Conservation (phyloP, 164 flowering plant genomes). For the Vitis labrusca region DNA sequence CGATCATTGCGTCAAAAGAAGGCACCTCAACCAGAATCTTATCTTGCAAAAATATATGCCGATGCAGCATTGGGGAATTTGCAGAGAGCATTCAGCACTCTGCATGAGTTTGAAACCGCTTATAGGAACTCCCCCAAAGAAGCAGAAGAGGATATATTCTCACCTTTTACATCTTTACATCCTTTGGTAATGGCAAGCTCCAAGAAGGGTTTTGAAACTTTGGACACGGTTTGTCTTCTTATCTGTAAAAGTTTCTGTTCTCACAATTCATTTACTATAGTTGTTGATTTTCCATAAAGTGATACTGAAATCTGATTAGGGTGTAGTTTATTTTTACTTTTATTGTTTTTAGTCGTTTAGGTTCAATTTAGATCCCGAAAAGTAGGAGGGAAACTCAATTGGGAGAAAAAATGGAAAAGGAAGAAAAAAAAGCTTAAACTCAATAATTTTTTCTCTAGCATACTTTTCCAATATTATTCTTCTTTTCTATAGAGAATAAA, state of each 20-base stretch:
- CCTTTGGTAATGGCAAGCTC: slow-evolving; percentile 88
- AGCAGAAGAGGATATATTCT: slow-evolving; percentile 61
- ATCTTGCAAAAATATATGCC: slow-evolving; percentile 72
- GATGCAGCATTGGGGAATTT: slow-evolving; percentile 73
- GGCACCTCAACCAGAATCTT: slow-evolving; percentile 72
- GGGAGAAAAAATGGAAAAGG: no score
- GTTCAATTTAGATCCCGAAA: no score
- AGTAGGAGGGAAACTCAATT: no score
- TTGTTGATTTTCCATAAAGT: no score
- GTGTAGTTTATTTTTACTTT: no score
- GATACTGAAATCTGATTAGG: no score
- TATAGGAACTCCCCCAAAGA: slow-evolving; percentile 47
- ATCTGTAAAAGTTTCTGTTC: background rate
- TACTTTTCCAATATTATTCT: no score
- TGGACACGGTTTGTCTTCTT: slow-evolving; percentile 64
- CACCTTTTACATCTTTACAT: slow-evolving; percentile 80
- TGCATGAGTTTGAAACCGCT: slow-evolving; percentile 69
- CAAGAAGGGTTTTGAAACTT: slow-evolving; percentile 79
- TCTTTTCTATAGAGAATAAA: no score
- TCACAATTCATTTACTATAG: background rate
- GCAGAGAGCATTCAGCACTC: slow-evolving; percentile 68
- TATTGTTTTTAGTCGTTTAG: no score
- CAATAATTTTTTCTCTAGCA: no score
- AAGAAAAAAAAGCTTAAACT: no score
- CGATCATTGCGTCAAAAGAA: slow-evolving; percentile 78